Base-by-base conservation (phyloP, 2,329 filamentous ascomycete genomes). In the Xylariales sp. region DNA sequence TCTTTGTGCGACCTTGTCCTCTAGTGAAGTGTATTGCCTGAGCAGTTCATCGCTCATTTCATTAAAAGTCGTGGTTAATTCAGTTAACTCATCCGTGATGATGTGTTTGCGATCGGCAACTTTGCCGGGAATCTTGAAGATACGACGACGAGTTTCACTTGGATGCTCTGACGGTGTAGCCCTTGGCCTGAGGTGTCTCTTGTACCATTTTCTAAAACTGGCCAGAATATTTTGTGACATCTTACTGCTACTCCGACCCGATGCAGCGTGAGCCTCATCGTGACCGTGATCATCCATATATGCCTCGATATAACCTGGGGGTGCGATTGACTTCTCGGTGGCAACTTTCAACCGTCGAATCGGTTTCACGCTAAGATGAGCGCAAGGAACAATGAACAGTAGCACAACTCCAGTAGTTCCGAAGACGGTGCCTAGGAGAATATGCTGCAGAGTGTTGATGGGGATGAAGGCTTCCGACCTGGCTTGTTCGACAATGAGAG, bases 1-100 rank as follows among this genome's bases (percentile, higher is more conserved):
- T 63, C 94, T 86, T 77, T 94, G 90, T 6, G 88, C 88, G 0
- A 97, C 94, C 73, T 95, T 91, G 64, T 95, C 90, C 78, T 97
- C 94, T 0, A 97, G 83, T 10, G 89, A 90, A 36, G 90, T 89
- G 75, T 97, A 97, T 75, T 97, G 94, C 80, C 93, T 92, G 75
- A 93, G 87, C 52, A 97, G 82, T 80, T 97, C 94, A 69, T 97
- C 93, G 0, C 91, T 93, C 94, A 97, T 97, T 74, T 94, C 92
- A 76, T 97, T 97, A 82, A 97, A 97, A 0, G 93, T 97, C 46
- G 83, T 83, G 0, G 92, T 96, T 14, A 97, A 84, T 76, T 97
- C 94, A 0, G 93, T 97, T 36, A 91, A 80, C 76, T 97, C 94
- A 77, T 97, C 94, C 1, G 92, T 92, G 60, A 97, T 84, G 45